Evolutionary conservation across 2,329 filamentous ascomycete species (phyloP).

Genomic region (Didymella pomorum): DNA sequence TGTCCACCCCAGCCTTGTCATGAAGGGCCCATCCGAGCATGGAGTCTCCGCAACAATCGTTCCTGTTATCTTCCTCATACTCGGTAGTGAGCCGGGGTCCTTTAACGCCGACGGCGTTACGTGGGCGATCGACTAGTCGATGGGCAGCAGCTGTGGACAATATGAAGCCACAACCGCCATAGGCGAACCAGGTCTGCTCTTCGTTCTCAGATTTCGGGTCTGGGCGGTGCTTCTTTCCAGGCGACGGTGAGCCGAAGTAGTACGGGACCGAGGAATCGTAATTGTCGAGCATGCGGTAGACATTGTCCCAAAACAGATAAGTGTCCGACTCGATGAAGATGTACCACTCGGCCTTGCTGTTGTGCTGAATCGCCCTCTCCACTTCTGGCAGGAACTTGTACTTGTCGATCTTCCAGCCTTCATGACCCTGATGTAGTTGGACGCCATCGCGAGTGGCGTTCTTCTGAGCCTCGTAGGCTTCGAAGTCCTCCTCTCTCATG

Average conservation of each 20-base stretch:
- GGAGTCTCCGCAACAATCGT: constrained; percentile 52
- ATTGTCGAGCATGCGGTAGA: constrained; percentile 43
- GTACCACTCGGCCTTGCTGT: constrained; percentile 28
- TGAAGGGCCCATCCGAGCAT: constrained; percentile 35
- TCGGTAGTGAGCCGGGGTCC: constrained; percentile 20
- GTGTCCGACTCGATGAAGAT: constrained; percentile 36
- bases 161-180: constrained; percentile 50
- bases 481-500: constrained; percentile 47
- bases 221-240: constrained; percentile 27
- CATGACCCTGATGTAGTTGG: constrained; percentile 43
- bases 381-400: constrained; percentile 63
- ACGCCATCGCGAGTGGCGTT: constrained; percentile 17
- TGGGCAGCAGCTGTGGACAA: constrained; percentile 58
- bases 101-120: constrained; percentile 25
- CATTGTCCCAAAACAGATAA: constrained; percentile 34
- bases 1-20: constrained; percentile 27
- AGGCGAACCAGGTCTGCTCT: constrained; percentile 48
- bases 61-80: constrained; percentile 19
- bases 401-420: constrained; percentile 51
- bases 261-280: constrained; percentile 39
- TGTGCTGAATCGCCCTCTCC: constrained; percentile 51
- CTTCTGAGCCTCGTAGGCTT: constrained; percentile 43
- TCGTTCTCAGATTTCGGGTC: constrained; percentile 39
- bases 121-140: constrained; percentile 49
- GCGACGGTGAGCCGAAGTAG: constrained; percentile 44